Evolutionary conservation across 202 grass and related monocot species (phyloP).

Genomic region (Saccharum hybrid): DNA sequence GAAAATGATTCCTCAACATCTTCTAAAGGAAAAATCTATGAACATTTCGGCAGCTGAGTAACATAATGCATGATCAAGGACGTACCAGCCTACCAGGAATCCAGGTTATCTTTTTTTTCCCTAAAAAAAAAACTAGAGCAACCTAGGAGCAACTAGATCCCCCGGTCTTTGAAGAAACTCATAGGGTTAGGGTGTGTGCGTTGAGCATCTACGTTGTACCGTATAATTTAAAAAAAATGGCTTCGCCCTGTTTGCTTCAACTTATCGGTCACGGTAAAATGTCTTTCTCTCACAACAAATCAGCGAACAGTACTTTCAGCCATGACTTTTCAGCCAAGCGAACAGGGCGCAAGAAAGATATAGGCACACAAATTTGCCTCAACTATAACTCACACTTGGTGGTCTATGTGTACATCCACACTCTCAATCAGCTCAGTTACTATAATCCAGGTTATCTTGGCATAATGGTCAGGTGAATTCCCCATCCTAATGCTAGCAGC

Average conservation of each 20-base stretch:
- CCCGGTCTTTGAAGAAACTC: too few species aligned
- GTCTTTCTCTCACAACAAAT: too few species aligned
- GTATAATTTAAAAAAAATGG: too few species aligned
- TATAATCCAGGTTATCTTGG: slow-evolving; percentile 22
- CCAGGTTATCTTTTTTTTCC: neutral
- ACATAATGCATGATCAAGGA: neutral
- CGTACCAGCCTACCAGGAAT: neutral
- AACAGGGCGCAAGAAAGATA: neutral
- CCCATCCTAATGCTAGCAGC: slow-evolving; percentile 22
- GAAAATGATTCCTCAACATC: neutral
- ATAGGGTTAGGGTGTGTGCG: too few species aligned
- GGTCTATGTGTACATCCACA: neutral
- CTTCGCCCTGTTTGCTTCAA: too few species aligned
- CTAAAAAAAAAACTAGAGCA: neutral
- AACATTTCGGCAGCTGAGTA: neutral
- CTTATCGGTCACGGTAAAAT: too few species aligned
- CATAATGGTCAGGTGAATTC: slow-evolving; percentile 1
- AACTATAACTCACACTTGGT: neutral
- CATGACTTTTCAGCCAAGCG: too few species aligned
- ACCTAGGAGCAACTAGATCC: too few species aligned
- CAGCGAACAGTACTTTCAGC: too few species aligned
- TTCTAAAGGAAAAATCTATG: neutral
- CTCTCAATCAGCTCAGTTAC: neutral
- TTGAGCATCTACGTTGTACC: too few species aligned
- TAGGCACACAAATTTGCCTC: neutral